These are phyloP conservation scores for Malus orientalis DNA, from an alignment of 306 rosid species.

Conservation along the genomic window DNA sequence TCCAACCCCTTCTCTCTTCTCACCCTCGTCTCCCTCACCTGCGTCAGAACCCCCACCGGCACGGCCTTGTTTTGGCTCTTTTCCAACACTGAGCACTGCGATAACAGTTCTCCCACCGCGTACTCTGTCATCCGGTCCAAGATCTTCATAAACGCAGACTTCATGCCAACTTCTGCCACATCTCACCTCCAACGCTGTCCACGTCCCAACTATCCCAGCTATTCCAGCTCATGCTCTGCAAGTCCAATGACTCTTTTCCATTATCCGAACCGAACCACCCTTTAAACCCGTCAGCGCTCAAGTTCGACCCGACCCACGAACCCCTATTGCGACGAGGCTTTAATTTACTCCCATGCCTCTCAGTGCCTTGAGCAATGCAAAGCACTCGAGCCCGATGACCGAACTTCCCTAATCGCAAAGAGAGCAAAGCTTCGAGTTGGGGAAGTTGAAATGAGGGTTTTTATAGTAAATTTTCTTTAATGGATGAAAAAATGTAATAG, in stretches of 20 bases:
- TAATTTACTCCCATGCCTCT: constrained; percentile 1
- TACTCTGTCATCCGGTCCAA: no score
- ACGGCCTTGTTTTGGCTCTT: constrained; percentile 51
- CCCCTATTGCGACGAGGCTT: constrained; percentile 13
- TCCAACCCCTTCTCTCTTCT: no score
- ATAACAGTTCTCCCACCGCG: constrained; percentile 11
- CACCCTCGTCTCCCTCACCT: constrained; percentile 18
- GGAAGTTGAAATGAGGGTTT: no score
- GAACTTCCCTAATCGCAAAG: not conserved
- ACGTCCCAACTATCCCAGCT: no score
- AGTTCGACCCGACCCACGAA: constrained; percentile 31
- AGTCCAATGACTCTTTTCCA: no score
- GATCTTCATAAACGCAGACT: no score
- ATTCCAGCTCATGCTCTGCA: no score
- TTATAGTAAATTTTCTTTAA: no score
- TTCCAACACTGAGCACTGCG: constrained; percentile 68
- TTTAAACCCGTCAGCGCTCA: constrained; percentile 40
- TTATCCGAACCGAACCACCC: constrained; percentile 48
- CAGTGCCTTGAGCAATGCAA: constrained; percentile 6
- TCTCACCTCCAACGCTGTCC: no score
- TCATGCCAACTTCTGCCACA: no score
- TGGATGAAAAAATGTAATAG: no score
- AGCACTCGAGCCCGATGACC: constrained; percentile 32
- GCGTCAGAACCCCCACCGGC: constrained; percentile 72
- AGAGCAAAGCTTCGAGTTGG: no score